Evolutionary conservation across 1,284 basidiomycete genomes (phyloP), one percentile per base, ranked within the genome.

Genomic region (Cryptococcus deneoformans): DNA sequence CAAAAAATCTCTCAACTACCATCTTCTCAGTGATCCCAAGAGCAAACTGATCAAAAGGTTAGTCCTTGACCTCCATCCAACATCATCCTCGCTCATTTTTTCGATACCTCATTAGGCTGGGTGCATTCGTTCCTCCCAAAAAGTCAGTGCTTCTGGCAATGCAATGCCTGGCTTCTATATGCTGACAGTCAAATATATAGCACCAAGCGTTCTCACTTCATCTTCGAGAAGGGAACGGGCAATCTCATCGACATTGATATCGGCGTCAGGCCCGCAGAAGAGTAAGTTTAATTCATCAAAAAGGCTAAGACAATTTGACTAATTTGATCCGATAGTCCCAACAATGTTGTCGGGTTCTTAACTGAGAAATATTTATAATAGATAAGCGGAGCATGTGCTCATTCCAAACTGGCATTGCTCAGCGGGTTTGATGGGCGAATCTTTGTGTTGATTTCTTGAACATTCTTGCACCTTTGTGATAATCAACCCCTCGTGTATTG

Each of bases 121-220:
- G 92, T 12, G 91, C 92, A 2, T 87, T 84, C 2, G 85, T 86
- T 48, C 63, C 69, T 5, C 87, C 86, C 2, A 88, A 87, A 87
- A 89, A 76, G 76, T 76, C 50, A 61, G 74, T 58, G 54, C n/a
- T 10, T 52, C 24, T 10, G 7, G 14, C n/a, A 51, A 34, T 44
- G 8, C 39, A 10, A 20, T 45, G 36, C 11, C 46, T 8, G 16
- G 11, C 20, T 43, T 20, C 20, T 39, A 14, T 44, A 39, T 7
- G 39, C 39, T 59, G 36, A 63, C 56, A 35, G 5, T 39, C 29
- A 35, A 49, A 58, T 24, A 57, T 57, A 12, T 37, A 78, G 86
- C 79, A 91, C 89, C 46, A 88, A 89, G 76, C 84, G 92, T 16
- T 91, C 88, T 61, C 91, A 94, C 75, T 94, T 94, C 76, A 84